Percentiles rank a stretch among this genome's conserved stretches.
Evolutionary conservation across 306 rosid species (phyloP).

Genomic region (Lablab purpureus): DNA sequence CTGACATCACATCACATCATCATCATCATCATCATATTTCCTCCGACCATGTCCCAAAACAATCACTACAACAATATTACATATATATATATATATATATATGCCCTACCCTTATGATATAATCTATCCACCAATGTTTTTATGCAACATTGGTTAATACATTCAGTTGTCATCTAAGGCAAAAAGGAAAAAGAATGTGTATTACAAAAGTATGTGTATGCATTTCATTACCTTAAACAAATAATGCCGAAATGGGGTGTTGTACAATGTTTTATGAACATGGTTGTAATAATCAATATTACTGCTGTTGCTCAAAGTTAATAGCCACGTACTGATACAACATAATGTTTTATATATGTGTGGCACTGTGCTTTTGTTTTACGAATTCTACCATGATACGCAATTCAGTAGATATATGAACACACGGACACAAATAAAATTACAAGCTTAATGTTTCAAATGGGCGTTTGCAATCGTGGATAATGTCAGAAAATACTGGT

Average conservation of each 20-base stretch:
- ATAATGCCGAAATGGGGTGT: neutral
- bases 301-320: neutral
- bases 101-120: neutral
- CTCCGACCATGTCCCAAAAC: neutral
- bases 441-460: too few relatives aligned
- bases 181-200: neutral
- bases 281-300: neutral
- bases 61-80: neutral
- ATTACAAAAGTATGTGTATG: neutral
- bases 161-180: neutral
- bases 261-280: neutral
- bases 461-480: too few relatives aligned
- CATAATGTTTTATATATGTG: neutral
- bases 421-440: too few relatives aligned
- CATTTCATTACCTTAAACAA: neutral
- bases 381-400: too few relatives aligned
- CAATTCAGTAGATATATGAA: too few relatives aligned
- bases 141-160: neutral
- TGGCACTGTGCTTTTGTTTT: too few relatives aligned
- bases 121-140: neutral
- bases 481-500: too few relatives aligned
- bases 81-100: too few relatives aligned
- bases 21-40: neutral
- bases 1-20: neutral
- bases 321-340: neutral